A percentile compares a stretch with the other conserved stretches of the same genome.
Conservation (phyloP, 2,329 filamentous ascomycete species). For the Trichoderma afroharzianum region DNA sequence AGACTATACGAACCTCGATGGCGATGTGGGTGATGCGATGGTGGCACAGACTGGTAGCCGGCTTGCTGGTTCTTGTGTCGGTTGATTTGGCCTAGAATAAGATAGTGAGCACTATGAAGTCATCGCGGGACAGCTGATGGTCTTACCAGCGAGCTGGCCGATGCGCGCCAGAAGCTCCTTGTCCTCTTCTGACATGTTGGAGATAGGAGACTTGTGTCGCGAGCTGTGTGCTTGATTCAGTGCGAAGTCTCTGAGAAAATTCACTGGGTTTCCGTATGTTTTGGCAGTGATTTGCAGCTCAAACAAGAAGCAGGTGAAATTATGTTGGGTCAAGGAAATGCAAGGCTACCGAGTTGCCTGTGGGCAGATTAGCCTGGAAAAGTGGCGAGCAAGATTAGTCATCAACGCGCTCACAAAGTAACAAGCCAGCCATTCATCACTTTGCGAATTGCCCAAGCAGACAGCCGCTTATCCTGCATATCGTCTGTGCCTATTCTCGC, state of each 20-base stretch:
- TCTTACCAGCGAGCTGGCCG: constrained; percentile 47
- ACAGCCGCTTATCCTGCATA: not conserved
- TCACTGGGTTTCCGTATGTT: not conserved
- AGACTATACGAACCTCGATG: constrained; percentile 35
- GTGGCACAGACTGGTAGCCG: constrained; percentile 31
- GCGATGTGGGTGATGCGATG: constrained; percentile 27
- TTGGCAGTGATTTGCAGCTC: not conserved
- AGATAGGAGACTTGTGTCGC: not conserved
- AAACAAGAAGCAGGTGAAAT: not conserved
- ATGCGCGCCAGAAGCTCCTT: constrained; percentile 53
- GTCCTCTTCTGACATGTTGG: constrained; percentile 46
- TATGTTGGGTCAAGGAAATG: constrained; percentile 1
- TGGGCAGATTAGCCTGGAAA: not conserved
- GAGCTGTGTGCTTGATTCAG: not conserved
- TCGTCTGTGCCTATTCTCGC: not conserved
- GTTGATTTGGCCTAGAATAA: constrained; percentile 68
- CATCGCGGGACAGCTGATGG: constrained; percentile 14
- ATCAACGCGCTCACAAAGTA: constrained; percentile 11
- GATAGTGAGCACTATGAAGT: constrained; percentile 24
- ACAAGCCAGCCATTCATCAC: not conserved
- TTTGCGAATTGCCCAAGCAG: not conserved
- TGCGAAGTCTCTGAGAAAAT: not conserved
- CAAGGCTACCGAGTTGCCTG: not conserved
- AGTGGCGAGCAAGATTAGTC: constrained; percentile 5
- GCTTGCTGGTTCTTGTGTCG: constrained; percentile 66